These are phyloP conservation scores for Diaporthe humulicola DNA, from an alignment of 2,329 filamentous ascomycete genomes.

Conservation along the genomic window DNA sequence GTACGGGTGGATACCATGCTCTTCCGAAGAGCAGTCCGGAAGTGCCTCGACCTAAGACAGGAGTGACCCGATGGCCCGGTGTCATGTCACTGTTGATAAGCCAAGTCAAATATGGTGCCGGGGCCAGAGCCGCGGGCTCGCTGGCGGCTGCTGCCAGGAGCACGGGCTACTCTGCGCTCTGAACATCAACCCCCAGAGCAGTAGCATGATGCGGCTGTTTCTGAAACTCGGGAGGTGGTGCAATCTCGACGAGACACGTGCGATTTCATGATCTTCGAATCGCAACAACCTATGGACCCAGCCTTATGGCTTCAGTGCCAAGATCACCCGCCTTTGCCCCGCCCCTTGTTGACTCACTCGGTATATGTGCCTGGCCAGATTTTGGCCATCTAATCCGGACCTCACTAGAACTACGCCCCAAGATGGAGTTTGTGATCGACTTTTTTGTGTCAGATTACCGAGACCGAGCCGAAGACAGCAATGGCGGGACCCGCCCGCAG, in stretches of 20 bases:
- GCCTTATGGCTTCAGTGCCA: conserved; percentile 22
- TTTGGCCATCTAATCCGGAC: conserved; percentile 4
- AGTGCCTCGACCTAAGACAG: conserved; percentile 31
- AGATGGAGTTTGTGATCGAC: conserved; percentile 10
- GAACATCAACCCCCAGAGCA: not conserved
- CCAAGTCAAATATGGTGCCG: conserved; percentile 29
- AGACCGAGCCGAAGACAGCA: conserved; percentile 21
- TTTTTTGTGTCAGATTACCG: conserved; percentile 30
- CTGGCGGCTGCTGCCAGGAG: conserved; percentile 18
- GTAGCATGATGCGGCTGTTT: conserved; percentile 23
- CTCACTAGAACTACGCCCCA: conserved; percentile 10
- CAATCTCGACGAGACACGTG: conserved; percentile 32
- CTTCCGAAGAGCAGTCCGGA: conserved; percentile 7
- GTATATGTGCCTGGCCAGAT: conserved; percentile 12
- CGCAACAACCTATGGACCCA: conserved; percentile 16
- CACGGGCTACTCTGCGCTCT: conserved; percentile 28
- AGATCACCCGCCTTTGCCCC: conserved; percentile 26
- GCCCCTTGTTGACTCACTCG: conserved; percentile 29
- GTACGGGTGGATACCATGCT: conserved; percentile 5
- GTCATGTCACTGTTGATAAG: conserved; percentile 9
- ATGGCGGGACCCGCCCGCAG: conserved; percentile 32
- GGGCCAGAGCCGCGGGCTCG: conserved; percentile 25
- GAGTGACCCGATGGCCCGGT: conserved; percentile 22
- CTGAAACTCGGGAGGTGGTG: conserved; percentile 20
- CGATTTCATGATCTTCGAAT: conserved; percentile 30